phyloP scores from a whole-genome alignment of 1,284 basidiomycete species.

The Rhodotorula sp. region DNA sequence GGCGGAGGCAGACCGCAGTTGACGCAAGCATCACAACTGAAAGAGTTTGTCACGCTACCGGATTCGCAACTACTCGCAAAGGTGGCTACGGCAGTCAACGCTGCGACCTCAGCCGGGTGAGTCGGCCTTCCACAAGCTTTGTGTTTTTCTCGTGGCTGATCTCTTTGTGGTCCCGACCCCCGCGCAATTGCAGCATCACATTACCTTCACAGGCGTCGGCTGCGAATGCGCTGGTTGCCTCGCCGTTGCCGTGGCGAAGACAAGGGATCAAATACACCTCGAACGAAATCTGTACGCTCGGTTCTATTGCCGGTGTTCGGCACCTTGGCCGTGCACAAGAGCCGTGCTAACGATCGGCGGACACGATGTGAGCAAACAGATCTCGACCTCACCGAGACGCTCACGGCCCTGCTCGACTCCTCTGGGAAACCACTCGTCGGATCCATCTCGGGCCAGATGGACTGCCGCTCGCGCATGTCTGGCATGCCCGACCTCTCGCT shows the following conservation, averaged over 20 bases:
- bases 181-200: too few species aligned
- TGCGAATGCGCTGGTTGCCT: slow-evolving; percentile 33
- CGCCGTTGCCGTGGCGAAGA: slow-evolving; percentile 38
- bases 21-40: slow-evolving; percentile 27
- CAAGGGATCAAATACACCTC: slow-evolving; percentile 37
- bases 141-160: not conserved
- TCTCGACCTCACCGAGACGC: slow-evolving; percentile 33
- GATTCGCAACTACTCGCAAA: slow-evolving; percentile 27
- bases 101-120: slow-evolving; percentile 26
- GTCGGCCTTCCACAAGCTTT: not conserved
- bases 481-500: slow-evolving; percentile 40
- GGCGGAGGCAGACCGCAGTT: slow-evolving; percentile 29
- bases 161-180: too few species aligned
- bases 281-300: slow-evolving; percentile 37
- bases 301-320: too few species aligned
- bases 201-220: slow-evolving; percentile 19
- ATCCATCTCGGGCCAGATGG: slow-evolving; percentile 25
- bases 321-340: too few species aligned
- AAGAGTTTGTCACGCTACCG: slow-evolving; percentile 35
- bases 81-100: slow-evolving; percentile 25
- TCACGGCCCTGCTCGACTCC: slow-evolving; percentile 22
- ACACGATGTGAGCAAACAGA: slow-evolving; percentile 10
- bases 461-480: slow-evolving; percentile 28
- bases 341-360: not conserved
- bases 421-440: slow-evolving; percentile 19